Percentiles rank a stretch among this genome's conserved stretches.
phyloP scores from a whole-genome alignment of 306 rosid species.

The Sechiopsis laciniata region DNA sequence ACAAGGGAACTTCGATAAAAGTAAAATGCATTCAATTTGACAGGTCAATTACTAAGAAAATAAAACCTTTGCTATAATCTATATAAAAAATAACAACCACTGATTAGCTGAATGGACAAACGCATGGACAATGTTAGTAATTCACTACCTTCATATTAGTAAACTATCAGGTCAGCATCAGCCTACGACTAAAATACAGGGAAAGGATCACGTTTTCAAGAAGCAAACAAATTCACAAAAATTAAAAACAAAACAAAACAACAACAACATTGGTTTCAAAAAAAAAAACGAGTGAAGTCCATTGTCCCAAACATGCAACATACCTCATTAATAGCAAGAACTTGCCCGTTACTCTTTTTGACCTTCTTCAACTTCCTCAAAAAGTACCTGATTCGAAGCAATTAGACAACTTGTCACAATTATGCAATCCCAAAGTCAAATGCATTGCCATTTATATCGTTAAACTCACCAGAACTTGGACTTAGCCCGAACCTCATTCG shows the following conservation, averaged over 20 bases:
- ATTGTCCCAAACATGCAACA: background rate
- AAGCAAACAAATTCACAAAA: background rate
- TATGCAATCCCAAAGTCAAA: background rate
- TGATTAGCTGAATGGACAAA: background rate
- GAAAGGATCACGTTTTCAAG: background rate
- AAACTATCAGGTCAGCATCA: background rate
- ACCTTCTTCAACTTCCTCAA: conserved; percentile 88
- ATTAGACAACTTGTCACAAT: background rate
- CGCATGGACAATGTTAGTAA: background rate
- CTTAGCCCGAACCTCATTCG: conserved; percentile 92
- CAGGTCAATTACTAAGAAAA: background rate
- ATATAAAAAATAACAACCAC: background rate
- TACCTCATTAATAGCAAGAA: conserved; percentile 64
- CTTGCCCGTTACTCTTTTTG: conserved; percentile 77
- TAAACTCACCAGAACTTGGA: conserved; percentile 72
- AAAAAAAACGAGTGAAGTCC: background rate
- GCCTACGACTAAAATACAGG: background rate
- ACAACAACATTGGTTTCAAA: background rate
- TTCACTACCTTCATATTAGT: background rate
- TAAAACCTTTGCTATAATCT: background rate
- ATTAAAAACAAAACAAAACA: background rate
- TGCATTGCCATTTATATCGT: background rate
- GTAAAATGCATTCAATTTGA: background rate
- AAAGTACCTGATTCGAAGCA: conserved; percentile 48
- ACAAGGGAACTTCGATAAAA: background rate